Evolutionary conservation across 2,329 filamentous ascomycete genomes (phyloP), one percentile per base, ranked within the genome.

Genomic region (Shiraia sp.): DNA sequence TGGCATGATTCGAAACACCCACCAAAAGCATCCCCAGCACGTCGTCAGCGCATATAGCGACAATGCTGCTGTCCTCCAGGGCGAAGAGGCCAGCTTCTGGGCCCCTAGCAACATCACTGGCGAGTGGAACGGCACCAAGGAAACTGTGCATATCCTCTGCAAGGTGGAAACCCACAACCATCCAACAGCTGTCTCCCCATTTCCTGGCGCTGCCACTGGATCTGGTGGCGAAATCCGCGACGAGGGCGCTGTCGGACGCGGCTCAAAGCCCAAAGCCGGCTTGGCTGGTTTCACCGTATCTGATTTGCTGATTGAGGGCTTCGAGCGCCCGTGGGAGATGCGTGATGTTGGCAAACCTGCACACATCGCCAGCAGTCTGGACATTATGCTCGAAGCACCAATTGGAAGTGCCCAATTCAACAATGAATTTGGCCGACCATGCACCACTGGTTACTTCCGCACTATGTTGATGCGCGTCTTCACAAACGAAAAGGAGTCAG

Each of bases 151-250:
- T 66, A 87, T 91, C 57, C 75, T 99, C 33, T 85, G 86, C 67
- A 99, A 99, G 75, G 93, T 97, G 36, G 93, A 99, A 75, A 97
- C 93, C 2, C 92, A 97, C 74, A 97, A 97, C 70, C 92, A 97
- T 64, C 92, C 92, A 2, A 97, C 93, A 5, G 92, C 92, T 7
- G 95, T 99, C 38, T 96, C 90, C 1, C 91, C 91, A 0, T 96
- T 89, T 63, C 83, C 92, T 4, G 93, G 93, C 62, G 93, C 93
- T 8, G 93, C 93, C 6, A 99, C 93, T 27, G 93, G 93, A 19
- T 91, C 91, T 22, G 93, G 93, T 56, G 93, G 93, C 57, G 92
- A 97, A 68, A 96, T 97, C 56, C 81, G 92, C 74, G 91, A 97
- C 59, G 92, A 97, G 71, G 93, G 91, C 40, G 88, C 93, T 6